Conservation (phyloP, 1,284 basidiomycete genomes). For the Fomitopsis pinicola region DNA sequence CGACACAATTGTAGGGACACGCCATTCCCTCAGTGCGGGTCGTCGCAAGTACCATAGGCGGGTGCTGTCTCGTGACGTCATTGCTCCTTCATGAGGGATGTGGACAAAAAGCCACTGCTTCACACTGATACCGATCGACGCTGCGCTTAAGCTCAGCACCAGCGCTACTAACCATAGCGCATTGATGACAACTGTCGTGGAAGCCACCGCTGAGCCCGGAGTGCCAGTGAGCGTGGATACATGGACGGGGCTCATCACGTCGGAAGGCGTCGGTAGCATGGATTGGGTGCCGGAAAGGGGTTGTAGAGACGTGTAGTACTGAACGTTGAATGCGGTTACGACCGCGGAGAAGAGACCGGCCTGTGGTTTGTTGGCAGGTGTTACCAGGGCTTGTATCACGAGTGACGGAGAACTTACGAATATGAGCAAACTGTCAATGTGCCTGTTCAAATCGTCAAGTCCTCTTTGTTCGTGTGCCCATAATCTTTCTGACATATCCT, state of each 20-base stretch:
- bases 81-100: not conserved
- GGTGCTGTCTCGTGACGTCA: not conserved
- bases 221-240: not conserved
- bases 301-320: conserved; percentile 6
- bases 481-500: not conserved
- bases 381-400: not conserved
- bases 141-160: conserved; percentile 10
- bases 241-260: too few relatives aligned
- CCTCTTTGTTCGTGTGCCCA: not conserved
- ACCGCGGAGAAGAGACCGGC: conserved; percentile 14
- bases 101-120: conserved; percentile 20
- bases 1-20: conserved; percentile 10
- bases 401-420: not conserved
- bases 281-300: too few relatives aligned
- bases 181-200: conserved; percentile 3
- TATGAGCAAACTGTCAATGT: not conserved
- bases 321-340: conserved; percentile 10
- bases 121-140: conserved; percentile 13
- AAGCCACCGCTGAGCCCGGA: not conserved
- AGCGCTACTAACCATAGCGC: conserved; percentile 15
- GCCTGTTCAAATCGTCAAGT: not conserved
- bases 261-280: too few relatives aligned
- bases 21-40: conserved; percentile 5
- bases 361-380: not conserved
- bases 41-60: conserved; percentile 6